phyloP scores from a whole-genome alignment of 2,329 filamentous ascomycete species.

The Pseudogymnoascus sp. region DNA sequence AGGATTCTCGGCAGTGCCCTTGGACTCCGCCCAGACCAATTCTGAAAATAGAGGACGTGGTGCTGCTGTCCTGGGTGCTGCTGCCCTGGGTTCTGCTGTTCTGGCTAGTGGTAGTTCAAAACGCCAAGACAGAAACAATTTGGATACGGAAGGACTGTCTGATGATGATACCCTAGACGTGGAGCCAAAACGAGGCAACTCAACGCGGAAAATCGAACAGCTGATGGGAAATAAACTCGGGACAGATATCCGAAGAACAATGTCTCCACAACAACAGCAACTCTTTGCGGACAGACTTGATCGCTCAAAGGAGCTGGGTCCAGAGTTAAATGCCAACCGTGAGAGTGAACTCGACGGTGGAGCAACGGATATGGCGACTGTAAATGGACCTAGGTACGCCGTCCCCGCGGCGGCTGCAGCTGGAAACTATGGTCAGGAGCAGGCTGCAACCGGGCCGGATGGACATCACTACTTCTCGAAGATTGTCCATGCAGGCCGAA shows the following conservation, averaged over 20 bases:
- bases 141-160: neutral
- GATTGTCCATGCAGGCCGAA: slow-evolving; percentile 23
- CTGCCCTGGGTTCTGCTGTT: neutral
- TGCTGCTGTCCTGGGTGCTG: neutral
- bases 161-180: slow-evolving; percentile 14
- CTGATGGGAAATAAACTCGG: slow-evolving; percentile 18
- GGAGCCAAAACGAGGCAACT: slow-evolving; percentile 23
- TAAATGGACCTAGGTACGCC: slow-evolving; percentile 21
- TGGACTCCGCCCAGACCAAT: neutral
- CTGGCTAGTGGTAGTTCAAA: neutral
- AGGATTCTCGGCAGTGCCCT: neutral
- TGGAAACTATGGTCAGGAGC: slow-evolving; percentile 16
- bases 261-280: neutral
- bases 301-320: neutral
- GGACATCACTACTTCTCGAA: slow-evolving; percentile 25
- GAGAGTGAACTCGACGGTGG: neutral
- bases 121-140: neutral
- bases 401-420: slow-evolving; percentile 16
- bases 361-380: slow-evolving; percentile 17
- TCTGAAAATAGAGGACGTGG: neutral
- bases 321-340: neutral
- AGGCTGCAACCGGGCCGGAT: slow-evolving; percentile 15
- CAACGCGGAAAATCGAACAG: slow-evolving; percentile 24
- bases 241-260: neutral
- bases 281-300: neutral